Conservation (phyloP, 1,284 basidiomycete species). For the Sparassis latifolia region DNA sequence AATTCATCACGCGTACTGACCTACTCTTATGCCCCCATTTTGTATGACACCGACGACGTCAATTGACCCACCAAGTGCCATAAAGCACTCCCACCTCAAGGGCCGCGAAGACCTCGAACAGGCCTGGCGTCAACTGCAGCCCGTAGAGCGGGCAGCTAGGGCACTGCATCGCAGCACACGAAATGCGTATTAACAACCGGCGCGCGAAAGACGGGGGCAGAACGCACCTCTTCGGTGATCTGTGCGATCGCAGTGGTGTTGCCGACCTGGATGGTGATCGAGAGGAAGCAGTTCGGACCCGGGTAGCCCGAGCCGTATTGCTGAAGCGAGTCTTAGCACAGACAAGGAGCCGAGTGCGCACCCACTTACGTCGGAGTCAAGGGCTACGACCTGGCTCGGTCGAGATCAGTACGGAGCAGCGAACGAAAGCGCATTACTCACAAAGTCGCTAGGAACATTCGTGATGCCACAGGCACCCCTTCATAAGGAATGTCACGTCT, state of each 20-base stretch:
- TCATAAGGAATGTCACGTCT: slow-evolving; percentile 1
- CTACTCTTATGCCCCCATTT: no score
- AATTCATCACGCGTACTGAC: no score
- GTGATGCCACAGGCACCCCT: slow-evolving; percentile 51
- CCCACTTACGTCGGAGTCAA: slow-evolving; percentile 11
- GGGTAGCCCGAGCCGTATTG: slow-evolving; percentile 54
- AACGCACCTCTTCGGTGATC: slow-evolving; percentile 60
- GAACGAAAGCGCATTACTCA: slow-evolving; percentile 30
- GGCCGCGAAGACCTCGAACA: slow-evolving; percentile 63
- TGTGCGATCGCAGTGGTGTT: slow-evolving; percentile 57
- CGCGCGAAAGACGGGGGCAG: slow-evolving; percentile 1
- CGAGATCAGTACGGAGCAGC: not conserved
- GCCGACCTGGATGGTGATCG: slow-evolving; percentile 57
- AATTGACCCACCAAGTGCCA: slow-evolving; percentile 15
- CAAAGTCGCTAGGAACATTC: slow-evolving; percentile 42
- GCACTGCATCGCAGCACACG: slow-evolving; percentile 37
- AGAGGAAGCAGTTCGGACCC: slow-evolving; percentile 55
- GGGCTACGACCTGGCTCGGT: slow-evolving; percentile 13
- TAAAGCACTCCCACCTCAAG: slow-evolving; percentile 19
- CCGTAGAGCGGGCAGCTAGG: slow-evolving; percentile 64
- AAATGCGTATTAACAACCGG: not conserved
- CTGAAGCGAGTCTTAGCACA: slow-evolving; percentile 24
- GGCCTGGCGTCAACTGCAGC: slow-evolving; percentile 71
- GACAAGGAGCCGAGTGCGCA: slow-evolving; percentile 34
- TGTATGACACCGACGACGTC: no score